phyloP scores from a whole-genome alignment of 2,329 filamentous ascomycete genomes.

The Diaporthe ampelina region DNA sequence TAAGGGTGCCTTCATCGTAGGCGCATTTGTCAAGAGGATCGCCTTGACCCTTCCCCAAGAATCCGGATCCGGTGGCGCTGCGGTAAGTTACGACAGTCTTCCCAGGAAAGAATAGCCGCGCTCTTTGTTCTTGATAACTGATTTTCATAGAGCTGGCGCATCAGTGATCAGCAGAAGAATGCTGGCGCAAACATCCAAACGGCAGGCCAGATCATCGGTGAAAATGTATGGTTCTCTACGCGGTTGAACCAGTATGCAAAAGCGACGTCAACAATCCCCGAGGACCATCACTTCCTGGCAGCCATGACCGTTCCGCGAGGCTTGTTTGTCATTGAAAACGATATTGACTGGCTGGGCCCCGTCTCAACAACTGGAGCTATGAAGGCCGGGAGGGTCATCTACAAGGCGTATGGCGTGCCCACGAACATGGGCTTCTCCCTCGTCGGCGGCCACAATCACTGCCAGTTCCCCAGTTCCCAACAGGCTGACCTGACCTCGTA shows the following conservation, averaged over 20 bases:
- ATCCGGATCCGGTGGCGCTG: conserved; percentile 72
- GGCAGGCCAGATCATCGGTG: conserved; percentile 68
- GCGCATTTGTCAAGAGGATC: conserved; percentile 70
- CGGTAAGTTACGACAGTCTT: conserved; percentile 44
- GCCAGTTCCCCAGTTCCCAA: conserved; percentile 67
- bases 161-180: conserved; percentile 63
- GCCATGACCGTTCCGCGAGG: conserved; percentile 69
- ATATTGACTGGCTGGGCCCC: conserved; percentile 71
- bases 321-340: conserved; percentile 69
- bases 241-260: conserved; percentile 66
- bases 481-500: conserved; percentile 65
- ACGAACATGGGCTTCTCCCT: conserved; percentile 71
- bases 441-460: conserved; percentile 67
- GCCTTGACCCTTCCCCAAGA: conserved; percentile 74
- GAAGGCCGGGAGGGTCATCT: conserved; percentile 67
- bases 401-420: conserved; percentile 65
- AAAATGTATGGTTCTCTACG: conserved; percentile 73
- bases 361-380: conserved; percentile 70
- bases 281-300: conserved; percentile 71
- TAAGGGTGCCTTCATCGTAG: conserved; percentile 74
- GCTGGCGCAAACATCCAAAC: conserved; percentile 73
- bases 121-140: not conserved
- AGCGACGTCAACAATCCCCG: conserved; percentile 61
- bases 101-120: not conserved
- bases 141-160: conserved; percentile 64